Evolutionary conservation across 1,284 basidiomycete species (phyloP).

Genomic region (Agaricales sp.): DNA sequence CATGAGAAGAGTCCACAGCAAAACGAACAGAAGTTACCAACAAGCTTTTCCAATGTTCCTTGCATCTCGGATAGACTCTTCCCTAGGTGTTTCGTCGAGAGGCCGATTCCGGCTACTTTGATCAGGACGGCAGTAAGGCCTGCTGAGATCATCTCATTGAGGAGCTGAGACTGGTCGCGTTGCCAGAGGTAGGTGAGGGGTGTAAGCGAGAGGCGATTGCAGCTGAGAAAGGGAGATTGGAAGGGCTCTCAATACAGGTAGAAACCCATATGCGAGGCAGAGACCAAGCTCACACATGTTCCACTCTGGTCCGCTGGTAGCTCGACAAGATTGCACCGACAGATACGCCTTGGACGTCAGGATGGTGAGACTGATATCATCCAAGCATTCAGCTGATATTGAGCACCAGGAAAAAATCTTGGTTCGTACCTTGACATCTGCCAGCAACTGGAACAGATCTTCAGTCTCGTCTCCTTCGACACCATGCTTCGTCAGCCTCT

Average conservation of each 20-base stretch:
- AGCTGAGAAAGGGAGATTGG: conserved; percentile 34
- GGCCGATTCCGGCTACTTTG: conserved; percentile 94
- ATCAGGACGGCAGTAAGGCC: conserved; percentile 83
- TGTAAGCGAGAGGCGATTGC: conserved; percentile 71
- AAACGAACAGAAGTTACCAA: conserved; percentile 24
- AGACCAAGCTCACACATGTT: conserved; percentile 72
- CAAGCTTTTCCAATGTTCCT: conserved; percentile 64
- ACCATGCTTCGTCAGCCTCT: conserved; percentile 40
- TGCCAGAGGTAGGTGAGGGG: conserved; percentile 94
- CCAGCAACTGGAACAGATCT: conserved; percentile 78
- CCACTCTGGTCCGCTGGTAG: conserved; percentile 94
- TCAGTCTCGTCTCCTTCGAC: conserved; percentile 89
- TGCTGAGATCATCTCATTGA: conserved; percentile 79
- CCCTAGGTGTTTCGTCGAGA: conserved; percentile 73
- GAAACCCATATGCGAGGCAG: too few species aligned
- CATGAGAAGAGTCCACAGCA: neutral
- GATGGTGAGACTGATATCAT: conserved; percentile 57
- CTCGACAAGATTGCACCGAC: conserved; percentile 97
- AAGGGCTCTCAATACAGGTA: conserved; percentile 7
- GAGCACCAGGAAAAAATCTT: too few species aligned
- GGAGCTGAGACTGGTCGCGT: conserved; percentile 74
- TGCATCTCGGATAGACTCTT: conserved; percentile 71
- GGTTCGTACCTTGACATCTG: conserved; percentile 61
- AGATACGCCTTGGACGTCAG: conserved; percentile 81
- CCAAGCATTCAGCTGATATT: conserved; percentile 8